Conservation (phyloP, 768 basidiomycete genomes). For the Collybia sp. region DNA sequence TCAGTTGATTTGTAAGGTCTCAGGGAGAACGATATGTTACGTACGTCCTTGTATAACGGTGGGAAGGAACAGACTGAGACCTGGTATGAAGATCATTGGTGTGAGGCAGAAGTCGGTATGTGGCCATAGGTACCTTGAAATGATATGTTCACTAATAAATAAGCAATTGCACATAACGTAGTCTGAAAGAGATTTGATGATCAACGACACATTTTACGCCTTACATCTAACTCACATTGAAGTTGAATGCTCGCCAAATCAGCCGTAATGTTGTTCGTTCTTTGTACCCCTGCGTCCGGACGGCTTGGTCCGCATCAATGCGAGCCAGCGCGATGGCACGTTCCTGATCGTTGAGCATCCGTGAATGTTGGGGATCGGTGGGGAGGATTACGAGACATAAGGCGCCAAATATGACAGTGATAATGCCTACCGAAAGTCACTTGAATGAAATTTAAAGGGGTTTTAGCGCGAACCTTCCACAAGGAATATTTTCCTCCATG, state of each 20-base stretch:
- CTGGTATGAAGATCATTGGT: too few relatives aligned
- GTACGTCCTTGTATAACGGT: slow-evolving; percentile 40
- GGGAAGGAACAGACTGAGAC: slow-evolving; percentile 24
- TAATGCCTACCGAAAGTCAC: slow-evolving; percentile 19
- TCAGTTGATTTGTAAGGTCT: not conserved
- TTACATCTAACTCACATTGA: slow-evolving; percentile 18
- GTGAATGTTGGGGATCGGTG: slow-evolving; percentile 26
- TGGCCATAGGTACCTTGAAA: slow-evolving; percentile 15
- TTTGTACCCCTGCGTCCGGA: slow-evolving; percentile 19
- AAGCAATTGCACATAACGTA: slow-evolving; percentile 13
- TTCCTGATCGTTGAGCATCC: slow-evolving; percentile 27
- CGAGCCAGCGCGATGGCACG: slow-evolving; percentile 27
- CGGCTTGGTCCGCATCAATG: slow-evolving; percentile 28
- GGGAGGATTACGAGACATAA: slow-evolving; percentile 30
- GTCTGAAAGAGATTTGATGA: slow-evolving; percentile 8
- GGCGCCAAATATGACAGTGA: slow-evolving; percentile 30
- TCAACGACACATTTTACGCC: not conserved
- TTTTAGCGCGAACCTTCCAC: slow-evolving; percentile 27
- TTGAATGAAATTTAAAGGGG: too few relatives aligned
- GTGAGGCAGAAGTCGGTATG: too few relatives aligned
- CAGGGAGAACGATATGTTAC: slow-evolving; percentile 9
- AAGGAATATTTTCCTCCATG: slow-evolving; percentile 38
- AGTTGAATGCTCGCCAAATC: slow-evolving; percentile 23
- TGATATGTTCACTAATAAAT: slow-evolving; percentile 21
- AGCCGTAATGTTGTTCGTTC: slow-evolving; percentile 24